Conservation (phyloP, 208 protist species). For the Crithidia sp. region DNA sequence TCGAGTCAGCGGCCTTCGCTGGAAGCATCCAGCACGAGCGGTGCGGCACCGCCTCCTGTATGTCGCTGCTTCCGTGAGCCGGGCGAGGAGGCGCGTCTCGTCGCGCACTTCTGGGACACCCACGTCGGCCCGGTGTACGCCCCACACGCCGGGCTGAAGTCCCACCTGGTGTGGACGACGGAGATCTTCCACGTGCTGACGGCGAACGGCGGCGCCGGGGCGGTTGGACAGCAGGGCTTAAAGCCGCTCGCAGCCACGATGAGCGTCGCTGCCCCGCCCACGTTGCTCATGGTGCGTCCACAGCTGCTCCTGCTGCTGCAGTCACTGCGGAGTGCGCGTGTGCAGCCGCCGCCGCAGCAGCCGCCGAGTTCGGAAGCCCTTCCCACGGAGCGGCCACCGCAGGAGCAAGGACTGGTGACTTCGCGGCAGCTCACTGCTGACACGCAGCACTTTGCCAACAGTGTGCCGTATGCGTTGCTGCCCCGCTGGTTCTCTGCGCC, state of each 20-base stretch:
- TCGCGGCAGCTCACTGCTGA: too few relatives aligned
- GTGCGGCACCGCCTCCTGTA: not conserved
- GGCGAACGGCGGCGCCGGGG: constrained; percentile 38
- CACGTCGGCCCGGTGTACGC: constrained; percentile 53
- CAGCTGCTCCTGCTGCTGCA: constrained; percentile 39
- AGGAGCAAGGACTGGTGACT: too few relatives aligned
- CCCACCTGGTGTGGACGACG: constrained; percentile 30
- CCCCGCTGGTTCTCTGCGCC: constrained; percentile 14
- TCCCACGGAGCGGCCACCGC: too few relatives aligned
- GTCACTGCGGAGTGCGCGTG: constrained; percentile 14
- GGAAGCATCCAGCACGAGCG: not conserved
- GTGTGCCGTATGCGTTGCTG: constrained; percentile 26
- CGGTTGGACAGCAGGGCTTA: constrained; percentile 11
- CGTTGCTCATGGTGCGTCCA: constrained; percentile 37
- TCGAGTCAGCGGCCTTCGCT: not conserved
- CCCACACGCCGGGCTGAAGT: constrained; percentile 42
- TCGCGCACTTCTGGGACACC: constrained; percentile 58
- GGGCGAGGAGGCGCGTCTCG: constrained; percentile 16
- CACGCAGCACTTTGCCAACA: not conserved
- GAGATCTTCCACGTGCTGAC: constrained; percentile 65
- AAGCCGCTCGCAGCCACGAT: constrained; percentile 26
- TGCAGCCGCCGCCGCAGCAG: not conserved
- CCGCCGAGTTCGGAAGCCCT: too few relatives aligned
- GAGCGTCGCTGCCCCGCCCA: constrained; percentile 34
- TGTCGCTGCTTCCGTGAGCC: constrained; percentile 5